Base-by-base conservation (phyloP, 179 eudicot species). In the Vitellaria paradoxa region DNA sequence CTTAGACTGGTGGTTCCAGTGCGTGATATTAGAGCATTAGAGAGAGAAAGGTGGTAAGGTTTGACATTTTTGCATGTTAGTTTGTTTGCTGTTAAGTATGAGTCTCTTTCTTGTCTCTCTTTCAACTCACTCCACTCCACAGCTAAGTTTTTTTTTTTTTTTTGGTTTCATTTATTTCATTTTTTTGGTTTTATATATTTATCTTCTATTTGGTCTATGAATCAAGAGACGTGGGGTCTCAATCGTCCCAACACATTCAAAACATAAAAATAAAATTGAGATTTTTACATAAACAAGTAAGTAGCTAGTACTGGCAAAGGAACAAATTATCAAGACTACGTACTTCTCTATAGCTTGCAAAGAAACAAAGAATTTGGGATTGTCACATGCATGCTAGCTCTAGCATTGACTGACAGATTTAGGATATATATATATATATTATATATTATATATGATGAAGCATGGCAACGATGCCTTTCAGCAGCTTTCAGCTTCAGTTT, bases 1-100 rank as follows among this genome's bases (percentile, higher is more conserved):
- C 64, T 72, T 72, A 49, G 75, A 72, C 64, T 23, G 64, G 75
- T 72, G 47, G 75, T 72, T 72, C 75, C 14, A 46, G 23, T 55
- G 63, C 64, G 62, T 72, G 75, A 70, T 49, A 61, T 18, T n/a
- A 11, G 18, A 18, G 50, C 5, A 18, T 53, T n/a, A 50, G 73
- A 70, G 42, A 26, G 73, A 50, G 42, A 30, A 30, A 70, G 40
- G 73, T 50, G 59, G 42, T 40, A 24, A 15, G 40, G 73, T 24
- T 70, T 50, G 60, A 52, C 73, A 70, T 68, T n/a, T 68, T 64
- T 23, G 26, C 15, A 24, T 60, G 57, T 21, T n/a, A 15, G 14
- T 17, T 65, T n/a, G 69, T 40, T 65, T 65, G 69, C 69, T 65
- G 69, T 65, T 65, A 37, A 65, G 69, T 65, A 65, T 40, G 69